Conservation (phyloP, 2,329 filamentous ascomycete genomes). For the Fusarium sp. region DNA sequence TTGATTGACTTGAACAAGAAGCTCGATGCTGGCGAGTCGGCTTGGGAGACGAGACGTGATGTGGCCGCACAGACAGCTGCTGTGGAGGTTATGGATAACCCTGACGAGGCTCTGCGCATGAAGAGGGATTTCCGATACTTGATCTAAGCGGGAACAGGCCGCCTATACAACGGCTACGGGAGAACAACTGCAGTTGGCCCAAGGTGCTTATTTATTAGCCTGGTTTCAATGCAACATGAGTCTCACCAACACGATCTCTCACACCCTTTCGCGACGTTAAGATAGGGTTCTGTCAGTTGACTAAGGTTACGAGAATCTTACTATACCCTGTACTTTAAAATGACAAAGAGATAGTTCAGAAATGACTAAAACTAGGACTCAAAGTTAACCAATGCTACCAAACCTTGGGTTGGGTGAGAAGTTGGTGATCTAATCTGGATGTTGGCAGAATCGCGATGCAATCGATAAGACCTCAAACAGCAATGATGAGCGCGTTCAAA, state of each 20-base stretch:
- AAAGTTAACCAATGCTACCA: neutral
- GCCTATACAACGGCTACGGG: neutral
- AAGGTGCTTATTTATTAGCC: neutral
- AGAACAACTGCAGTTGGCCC: neutral
- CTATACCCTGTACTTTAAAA: neutral
- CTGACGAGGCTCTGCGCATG: slow-evolving; percentile 59
- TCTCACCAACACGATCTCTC: neutral
- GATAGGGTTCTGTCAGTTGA: neutral
- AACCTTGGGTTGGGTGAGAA: neutral
- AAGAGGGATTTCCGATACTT: slow-evolving; percentile 62
- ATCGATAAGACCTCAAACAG: neutral
- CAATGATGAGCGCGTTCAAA: neutral
- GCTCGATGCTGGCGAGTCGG: slow-evolving; percentile 57
- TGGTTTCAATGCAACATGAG: neutral
- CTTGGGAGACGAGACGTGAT: slow-evolving; percentile 51
- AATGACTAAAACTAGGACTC: neutral
- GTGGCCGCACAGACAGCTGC: slow-evolving; percentile 56
- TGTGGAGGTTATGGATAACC: slow-evolving; percentile 53
- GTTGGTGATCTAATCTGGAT: neutral
- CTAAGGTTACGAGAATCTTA: neutral
- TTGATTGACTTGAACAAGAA: slow-evolving; percentile 60
- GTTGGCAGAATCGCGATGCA: neutral
- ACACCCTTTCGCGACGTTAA: neutral
- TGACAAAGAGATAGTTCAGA: neutral
- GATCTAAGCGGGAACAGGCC: slow-evolving; percentile 45